phyloP scores from a whole-genome alignment of 148 eudicot species.

The Nyssa sinensis region DNA sequence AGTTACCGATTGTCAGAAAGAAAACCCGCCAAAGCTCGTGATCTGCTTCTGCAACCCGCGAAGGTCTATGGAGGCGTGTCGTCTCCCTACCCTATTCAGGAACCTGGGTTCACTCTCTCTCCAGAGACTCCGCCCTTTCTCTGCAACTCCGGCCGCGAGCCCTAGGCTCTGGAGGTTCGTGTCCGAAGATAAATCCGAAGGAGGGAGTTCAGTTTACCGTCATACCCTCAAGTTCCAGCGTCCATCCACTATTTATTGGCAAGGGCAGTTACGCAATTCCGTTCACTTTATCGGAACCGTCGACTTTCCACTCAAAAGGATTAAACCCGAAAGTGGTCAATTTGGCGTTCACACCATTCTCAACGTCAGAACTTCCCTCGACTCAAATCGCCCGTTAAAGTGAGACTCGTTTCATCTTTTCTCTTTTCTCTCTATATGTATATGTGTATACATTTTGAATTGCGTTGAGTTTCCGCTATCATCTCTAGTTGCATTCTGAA shows the following conservation, averaged over 20 bases:
- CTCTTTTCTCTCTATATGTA: neutral
- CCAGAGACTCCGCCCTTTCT: neutral
- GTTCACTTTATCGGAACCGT: constrained; percentile 51
- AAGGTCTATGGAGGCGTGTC: neutral
- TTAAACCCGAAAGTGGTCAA: neutral
- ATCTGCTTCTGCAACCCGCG: neutral
- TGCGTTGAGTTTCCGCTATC: neutral
- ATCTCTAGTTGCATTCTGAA: neutral
- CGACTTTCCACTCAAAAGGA: constrained; percentile 11
- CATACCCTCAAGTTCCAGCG: constrained; percentile 35
- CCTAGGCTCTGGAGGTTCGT: neutral
- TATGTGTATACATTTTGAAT: neutral
- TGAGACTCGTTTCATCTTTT: constrained; percentile 10
- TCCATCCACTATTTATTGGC: constrained; percentile 27
- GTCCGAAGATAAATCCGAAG: constrained; percentile 11
- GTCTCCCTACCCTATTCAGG: constrained; percentile 9
- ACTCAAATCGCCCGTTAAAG: constrained; percentile 19
- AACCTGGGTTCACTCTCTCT: neutral
- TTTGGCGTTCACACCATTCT: constrained; percentile 34
- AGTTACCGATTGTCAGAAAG: no score
- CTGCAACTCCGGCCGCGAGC: neutral
- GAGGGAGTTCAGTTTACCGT: constrained; percentile 25
- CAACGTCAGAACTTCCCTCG: constrained; percentile 22
- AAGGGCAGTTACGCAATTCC: constrained; percentile 23
- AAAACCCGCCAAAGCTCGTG: neutral